Conservation (phyloP, 768 basidiomycete species). For the Amyloporia xantha region DNA sequence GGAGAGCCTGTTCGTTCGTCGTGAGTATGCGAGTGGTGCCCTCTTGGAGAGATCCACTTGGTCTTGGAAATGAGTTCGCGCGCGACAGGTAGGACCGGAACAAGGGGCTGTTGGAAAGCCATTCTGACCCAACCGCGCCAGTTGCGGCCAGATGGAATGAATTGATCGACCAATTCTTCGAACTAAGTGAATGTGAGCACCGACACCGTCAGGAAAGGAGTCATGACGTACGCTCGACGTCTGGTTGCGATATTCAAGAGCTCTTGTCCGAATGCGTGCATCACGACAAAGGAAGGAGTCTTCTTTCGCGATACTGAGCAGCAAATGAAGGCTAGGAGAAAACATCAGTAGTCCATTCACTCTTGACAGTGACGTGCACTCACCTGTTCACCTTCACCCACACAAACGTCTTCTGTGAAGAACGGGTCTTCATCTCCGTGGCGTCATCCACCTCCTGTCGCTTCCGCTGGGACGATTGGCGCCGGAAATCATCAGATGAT, state of each 20-base stretch:
- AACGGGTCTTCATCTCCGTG: conserved; percentile 76
- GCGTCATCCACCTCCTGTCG: conserved; percentile 42
- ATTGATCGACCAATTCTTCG: conserved; percentile 73
- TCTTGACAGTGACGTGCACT: conserved; percentile 16
- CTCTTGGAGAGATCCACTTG: conserved; percentile 51
- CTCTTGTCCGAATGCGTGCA: conserved; percentile 72
- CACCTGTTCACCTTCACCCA: conserved; percentile 70
- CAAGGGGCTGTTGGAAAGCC: conserved; percentile 72
- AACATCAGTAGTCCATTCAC: background rate
- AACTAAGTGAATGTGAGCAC: conserved; percentile 38
- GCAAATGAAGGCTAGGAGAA: conserved; percentile 49
- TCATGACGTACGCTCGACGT: conserved; percentile 64
- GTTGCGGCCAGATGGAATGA: conserved; percentile 69
- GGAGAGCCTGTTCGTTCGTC: conserved; percentile 11
- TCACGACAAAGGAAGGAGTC: conserved; percentile 82
- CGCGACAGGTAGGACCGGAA: conserved; percentile 74
- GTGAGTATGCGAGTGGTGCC: conserved; percentile 1
- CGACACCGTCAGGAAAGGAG: background rate
- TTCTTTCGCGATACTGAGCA: conserved; percentile 75
- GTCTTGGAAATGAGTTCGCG: conserved; percentile 75
- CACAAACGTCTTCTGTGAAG: conserved; percentile 79
- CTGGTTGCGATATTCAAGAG: conserved; percentile 75
- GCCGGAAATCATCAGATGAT: conserved; percentile 4
- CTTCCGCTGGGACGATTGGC: background rate
- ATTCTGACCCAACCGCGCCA: conserved; percentile 83